Base-by-base conservation (phyloP, 129 eudicot genomes). In the Chrysanthemum makinoi region DNA sequence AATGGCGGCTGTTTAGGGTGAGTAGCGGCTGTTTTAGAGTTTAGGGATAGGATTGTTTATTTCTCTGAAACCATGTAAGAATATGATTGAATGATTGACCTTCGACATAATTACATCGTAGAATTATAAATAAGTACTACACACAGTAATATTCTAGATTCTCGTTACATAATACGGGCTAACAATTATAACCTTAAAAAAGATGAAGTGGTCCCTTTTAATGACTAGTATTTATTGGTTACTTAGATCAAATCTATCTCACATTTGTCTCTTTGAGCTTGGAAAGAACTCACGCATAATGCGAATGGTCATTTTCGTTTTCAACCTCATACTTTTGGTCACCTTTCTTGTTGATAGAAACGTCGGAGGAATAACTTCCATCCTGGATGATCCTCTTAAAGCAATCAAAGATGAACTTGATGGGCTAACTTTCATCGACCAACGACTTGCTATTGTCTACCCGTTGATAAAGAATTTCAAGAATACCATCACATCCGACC, bases 381-480 rank as follows among this genome's bases (percentile, higher is more conserved):
- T 55, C 20, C 15, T 65, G 2, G 51, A 70, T 17, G 72, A 54
- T 77, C 72, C 72, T 30, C 51, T 78, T 30, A 39, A 78, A 54
- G 55, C 5, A 26, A 71, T 65, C 54, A 70, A 54, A 24, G 58
- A 77, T 18, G 62, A 44, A 49, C 68, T 77, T 6, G 77, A 77
- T 46, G 72, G 72, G 53, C 60, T 91, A 68, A 54, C 49, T 14
- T 89, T 92, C 26, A 74, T 71, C 15, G 96, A 93, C 78, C 79
- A 62, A 62, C 65, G 95, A 43, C 84, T 93, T 7, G 82, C 95
- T 3, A 8, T 75, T 2, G 85, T 87, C 20, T 93, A 86, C 69
- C 90, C 96, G 0, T 43, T 89, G 44, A 87, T 93, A 51, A 89
- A 89, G 47, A 83, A 10, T 0, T 93, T 93, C 88, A 93, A 87